These are phyloP conservation scores for Choiromyces venosus DNA, from an alignment of 495 filamentous ascomycete species.

Conservation along the genomic window DNA sequence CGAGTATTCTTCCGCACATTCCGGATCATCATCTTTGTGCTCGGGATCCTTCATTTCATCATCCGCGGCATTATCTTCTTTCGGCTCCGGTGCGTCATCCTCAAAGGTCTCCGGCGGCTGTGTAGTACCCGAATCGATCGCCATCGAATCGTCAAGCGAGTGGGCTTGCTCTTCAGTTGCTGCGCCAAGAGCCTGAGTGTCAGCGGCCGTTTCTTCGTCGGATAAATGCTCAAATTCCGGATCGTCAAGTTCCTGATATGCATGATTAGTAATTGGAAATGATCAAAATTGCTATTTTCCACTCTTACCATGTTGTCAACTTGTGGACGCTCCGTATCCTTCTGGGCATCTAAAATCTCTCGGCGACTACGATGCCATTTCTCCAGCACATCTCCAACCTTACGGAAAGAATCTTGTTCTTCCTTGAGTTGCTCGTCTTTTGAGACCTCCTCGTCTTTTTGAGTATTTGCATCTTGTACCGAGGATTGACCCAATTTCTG, in stretches of 20 bases:
- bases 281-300: background rate
- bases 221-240: slow-evolving; percentile 85
- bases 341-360: slow-evolving; percentile 65
- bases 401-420: slow-evolving; percentile 67
- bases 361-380: slow-evolving; percentile 79
- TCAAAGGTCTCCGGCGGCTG: slow-evolving; percentile 52
- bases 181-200: slow-evolving; percentile 85
- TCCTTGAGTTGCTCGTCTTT: slow-evolving; percentile 48
- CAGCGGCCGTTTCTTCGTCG: slow-evolving; percentile 69
- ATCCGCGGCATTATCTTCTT: slow-evolving; percentile 48
- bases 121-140: slow-evolving; percentile 65
- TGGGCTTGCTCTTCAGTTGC: slow-evolving; percentile 79
- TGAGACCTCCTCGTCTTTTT: slow-evolving; percentile 48
- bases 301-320: slow-evolving; percentile 41
- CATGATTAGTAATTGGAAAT: slow-evolving; percentile 9
- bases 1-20: slow-evolving; percentile 37
- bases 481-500: slow-evolving; percentile 49
- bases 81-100: slow-evolving; percentile 56
- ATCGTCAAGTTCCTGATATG: slow-evolving; percentile 49
- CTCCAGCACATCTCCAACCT: slow-evolving; percentile 88
- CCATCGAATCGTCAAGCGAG: slow-evolving; percentile 76
- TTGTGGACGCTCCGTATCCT: slow-evolving; percentile 56
- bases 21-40: slow-evolving; percentile 49
- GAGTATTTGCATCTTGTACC: slow-evolving; percentile 44
- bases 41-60: slow-evolving; percentile 48